Percentiles rank a stretch among this genome's conserved stretches.
These are phyloP conservation scores for Pythium folliculosum DNA, from an alignment of 352 stramenopile species.

Conservation along the genomic window DNA sequence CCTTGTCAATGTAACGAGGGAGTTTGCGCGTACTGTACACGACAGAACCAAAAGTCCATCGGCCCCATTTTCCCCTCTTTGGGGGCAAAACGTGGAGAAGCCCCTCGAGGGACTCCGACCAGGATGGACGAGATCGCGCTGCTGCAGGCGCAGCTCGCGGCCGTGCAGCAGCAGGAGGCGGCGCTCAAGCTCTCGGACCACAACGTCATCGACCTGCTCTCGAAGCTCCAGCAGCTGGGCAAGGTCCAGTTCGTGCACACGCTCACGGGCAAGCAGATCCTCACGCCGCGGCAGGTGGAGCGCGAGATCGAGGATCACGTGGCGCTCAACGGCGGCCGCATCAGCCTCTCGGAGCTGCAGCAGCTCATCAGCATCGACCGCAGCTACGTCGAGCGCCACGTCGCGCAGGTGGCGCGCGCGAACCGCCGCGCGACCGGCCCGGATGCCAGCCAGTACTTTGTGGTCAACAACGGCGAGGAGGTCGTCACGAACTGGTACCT, in stretches of 20 bases:
- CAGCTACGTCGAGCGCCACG: slow-evolving; percentile 65
- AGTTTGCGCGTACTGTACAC: neutral
- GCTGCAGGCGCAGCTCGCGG: slow-evolving; percentile 77
- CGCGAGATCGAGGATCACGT: slow-evolving; percentile 78
- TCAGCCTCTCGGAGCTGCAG: slow-evolving; percentile 69
- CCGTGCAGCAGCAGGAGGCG: slow-evolving; percentile 76
- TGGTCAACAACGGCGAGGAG: slow-evolving; percentile 79
- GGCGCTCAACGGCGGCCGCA: slow-evolving; percentile 58
- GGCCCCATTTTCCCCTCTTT: neutral
- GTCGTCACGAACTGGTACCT: slow-evolving; percentile 82
- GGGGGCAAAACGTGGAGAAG: neutral
- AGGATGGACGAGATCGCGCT: slow-evolving; percentile 84
- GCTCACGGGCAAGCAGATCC: slow-evolving; percentile 77
- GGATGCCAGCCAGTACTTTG: slow-evolving; percentile 43
- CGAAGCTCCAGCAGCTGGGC: slow-evolving; percentile 71
- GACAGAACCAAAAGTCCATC: slow-evolving; percentile 4
- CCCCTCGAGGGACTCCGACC: neutral
- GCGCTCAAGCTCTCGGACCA: slow-evolving; percentile 82
- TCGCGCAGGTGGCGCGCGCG: slow-evolving; percentile 42
- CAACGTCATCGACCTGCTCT: slow-evolving; percentile 80
- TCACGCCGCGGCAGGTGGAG: slow-evolving; percentile 73
- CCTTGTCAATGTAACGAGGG: neutral
- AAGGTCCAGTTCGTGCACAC: slow-evolving; percentile 84
- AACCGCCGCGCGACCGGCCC: slow-evolving; percentile 28
- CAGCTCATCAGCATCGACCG: slow-evolving; percentile 74